A percentile compares a stretch with the other conserved stretches of the same genome.
Conservation (phyloP, 768 basidiomycete genomes). For the Mycena rebaudengoi region DNA sequence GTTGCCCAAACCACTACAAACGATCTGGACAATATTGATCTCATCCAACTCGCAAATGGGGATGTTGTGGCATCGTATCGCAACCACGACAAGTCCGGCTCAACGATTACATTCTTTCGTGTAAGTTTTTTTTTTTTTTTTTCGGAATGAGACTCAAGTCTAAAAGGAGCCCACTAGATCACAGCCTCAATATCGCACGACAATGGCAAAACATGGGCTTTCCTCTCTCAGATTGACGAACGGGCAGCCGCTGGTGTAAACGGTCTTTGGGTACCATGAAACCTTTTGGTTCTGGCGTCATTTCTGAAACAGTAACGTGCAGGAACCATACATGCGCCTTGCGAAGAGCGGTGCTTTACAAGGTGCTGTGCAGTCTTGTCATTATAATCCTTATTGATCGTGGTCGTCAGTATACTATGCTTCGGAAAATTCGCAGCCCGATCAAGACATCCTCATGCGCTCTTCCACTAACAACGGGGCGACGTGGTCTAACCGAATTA, state of each 20-base stretch:
- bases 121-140: neutral
- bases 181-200: conserved; percentile 30
- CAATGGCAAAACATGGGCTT: conserved; percentile 29
- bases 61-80: conserved; percentile 21
- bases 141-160: neutral
- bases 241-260: conserved; percentile 17
- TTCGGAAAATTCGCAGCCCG: conserved; percentile 25
- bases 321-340: conserved; percentile 34
- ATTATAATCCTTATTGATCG: neutral
- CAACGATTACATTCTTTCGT: conserved; percentile 9
- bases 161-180: conserved; percentile 6
- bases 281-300: neutral
- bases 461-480: conserved; percentile 29
- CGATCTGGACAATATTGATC: conserved; percentile 24
- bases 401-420: conserved; percentile 27
- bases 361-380: neutral
- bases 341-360: conserved; percentile 25
- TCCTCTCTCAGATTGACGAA: conserved; percentile 29
- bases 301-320: neutral
- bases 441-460: conserved; percentile 35
- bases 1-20: conserved; percentile 17
- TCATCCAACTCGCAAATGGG: conserved; percentile 22
- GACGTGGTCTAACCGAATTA: conserved; percentile 24
- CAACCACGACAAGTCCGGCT: conserved; percentile 24
- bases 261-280: conserved; percentile 30